Evolutionary conservation across 1,284 basidiomycete genomes (phyloP).

Genomic region (Vanrija humicola): DNA sequence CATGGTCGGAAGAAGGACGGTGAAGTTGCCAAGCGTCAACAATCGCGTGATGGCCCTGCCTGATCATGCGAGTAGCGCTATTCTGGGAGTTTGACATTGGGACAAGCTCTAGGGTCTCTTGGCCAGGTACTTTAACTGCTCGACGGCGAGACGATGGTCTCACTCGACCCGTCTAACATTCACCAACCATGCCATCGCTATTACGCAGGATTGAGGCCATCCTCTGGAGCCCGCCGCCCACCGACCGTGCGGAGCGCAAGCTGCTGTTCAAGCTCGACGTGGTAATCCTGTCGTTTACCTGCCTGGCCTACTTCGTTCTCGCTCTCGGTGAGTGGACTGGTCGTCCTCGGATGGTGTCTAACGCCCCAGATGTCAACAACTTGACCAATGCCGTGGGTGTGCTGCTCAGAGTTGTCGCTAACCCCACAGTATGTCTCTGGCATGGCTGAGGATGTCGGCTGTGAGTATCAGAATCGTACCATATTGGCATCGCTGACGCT

Average conservation of each 20-base stretch:
- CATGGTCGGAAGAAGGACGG: no score
- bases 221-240: constrained; percentile 28
- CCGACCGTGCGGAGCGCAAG: constrained; percentile 22
- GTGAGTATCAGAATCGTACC: no score
- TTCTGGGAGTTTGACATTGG: no score
- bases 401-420: neutral
- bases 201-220: constrained; percentile 19
- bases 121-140: no score
- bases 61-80: no score
- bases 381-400: constrained; percentile 26
- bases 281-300: constrained; percentile 25
- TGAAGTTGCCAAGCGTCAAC: no score
- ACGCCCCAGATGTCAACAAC: constrained; percentile 5
- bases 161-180: no score
- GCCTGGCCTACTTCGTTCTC: constrained; percentile 22
- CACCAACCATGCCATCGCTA: neutral
- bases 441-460: constrained; percentile 27
- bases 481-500: no score
- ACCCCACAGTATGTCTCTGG: constrained; percentile 25
- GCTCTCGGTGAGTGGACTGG: constrained; percentile 14
- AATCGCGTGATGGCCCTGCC: no score
- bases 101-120: no score
- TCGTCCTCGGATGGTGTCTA: neutral
- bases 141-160: no score
- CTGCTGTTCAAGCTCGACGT: constrained; percentile 29